Evolutionary conservation across 768 basidiomycete genomes (phyloP).

Genomic region (Clitopilus passeckerianus): DNA sequence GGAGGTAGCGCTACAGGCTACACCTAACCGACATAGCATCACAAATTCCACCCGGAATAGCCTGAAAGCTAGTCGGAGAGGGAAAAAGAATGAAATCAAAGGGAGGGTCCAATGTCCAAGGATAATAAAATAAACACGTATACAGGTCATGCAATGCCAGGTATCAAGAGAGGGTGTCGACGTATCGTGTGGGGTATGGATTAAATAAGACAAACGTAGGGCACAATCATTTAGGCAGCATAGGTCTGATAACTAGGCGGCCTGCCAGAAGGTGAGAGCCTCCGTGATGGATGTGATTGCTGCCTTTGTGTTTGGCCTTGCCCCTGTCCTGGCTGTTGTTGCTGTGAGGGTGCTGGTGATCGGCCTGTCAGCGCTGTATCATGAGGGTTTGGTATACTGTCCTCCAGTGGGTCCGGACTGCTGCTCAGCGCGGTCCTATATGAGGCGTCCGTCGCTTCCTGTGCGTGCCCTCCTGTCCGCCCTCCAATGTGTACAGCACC

Average conservation of each 20-base stretch:
- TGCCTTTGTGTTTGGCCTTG: background rate
- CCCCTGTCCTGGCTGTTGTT: background rate
- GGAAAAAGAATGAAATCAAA: background rate
- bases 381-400: background rate
- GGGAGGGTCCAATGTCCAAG: background rate
- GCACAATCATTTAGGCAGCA: background rate
- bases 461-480: conserved; percentile 8
- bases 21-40: background rate
- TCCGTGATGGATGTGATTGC: background rate
- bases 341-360: background rate
- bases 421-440: conserved; percentile 17
- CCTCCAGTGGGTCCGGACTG: background rate
- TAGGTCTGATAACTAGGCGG: background rate
- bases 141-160: background rate
- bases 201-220: background rate
- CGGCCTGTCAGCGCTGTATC: background rate
- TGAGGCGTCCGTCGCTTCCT: conserved; percentile 15
- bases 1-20: background rate
- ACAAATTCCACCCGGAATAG: background rate
- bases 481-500: background rate
- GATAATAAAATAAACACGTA: background rate
- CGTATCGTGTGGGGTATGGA: background rate
- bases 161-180: background rate
- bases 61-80: background rate
- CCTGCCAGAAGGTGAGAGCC: background rate